Evolutionary conservation across 2,329 filamentous ascomycete genomes (phyloP), one percentile per base, ranked within the genome.

Genomic region (Phyllosticta capitalensis): DNA sequence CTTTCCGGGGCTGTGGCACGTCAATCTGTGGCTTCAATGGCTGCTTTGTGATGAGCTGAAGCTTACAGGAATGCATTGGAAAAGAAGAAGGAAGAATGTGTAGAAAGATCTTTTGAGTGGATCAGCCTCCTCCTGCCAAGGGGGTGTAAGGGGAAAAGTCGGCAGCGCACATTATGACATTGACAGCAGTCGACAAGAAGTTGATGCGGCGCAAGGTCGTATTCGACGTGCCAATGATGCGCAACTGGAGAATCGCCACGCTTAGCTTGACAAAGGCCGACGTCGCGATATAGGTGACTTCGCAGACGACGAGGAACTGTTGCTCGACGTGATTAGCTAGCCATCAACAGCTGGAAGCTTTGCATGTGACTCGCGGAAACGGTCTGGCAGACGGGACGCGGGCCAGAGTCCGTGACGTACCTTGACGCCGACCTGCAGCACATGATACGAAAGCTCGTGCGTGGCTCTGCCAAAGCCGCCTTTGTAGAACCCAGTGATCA

Each of bases 201-300:
- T 58, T 51, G 50, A 58, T 53, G 20, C 56, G 50, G 3, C 56
- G 56, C 9, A 58, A 30, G 1, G 56, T 58, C 51, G 17, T 1
- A 17, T 50, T 54, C 7, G 56, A 48, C 2, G 48, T n/a, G 5
- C 56, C 56, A 51, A 58, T 58, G 33, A 58, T 52, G 30, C 56
- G 56, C 5, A 58, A 50, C 10, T 58, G 56, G 2, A 58, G 50
- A 17, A 53, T 20, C 21, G 33, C 56, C 21, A 58, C 53, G 51
- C 56, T 58, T 6, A 58, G 30, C 22, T 58, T 58, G 56, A 30
- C 56, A 30, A 53, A 28, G 14, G 53, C 33, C 12, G 53, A 19
- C 5, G 56, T 24, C 21, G 53, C 22, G 3, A 38, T 58, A 50
- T 58, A 58, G 17, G 51, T 54, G 50, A 33, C 52, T 54, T 58